Percentiles rank a stretch among this genome's conserved stretches.
Conservation (phyloP, 2,329 filamentous ascomycete species). For the Periconia sp. region DNA sequence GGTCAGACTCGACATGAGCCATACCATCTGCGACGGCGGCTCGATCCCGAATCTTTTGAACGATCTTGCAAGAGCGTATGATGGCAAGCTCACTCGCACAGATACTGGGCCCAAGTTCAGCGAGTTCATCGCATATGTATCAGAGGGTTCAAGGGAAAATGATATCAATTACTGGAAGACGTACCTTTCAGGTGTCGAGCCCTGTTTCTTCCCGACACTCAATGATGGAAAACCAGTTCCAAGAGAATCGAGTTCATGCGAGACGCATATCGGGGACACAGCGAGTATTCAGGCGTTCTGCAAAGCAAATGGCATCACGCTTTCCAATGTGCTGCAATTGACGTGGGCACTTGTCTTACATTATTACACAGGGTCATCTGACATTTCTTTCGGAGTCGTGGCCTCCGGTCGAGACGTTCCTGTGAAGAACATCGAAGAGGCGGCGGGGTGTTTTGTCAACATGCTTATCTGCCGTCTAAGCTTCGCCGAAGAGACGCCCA, state of each 20-base stretch:
- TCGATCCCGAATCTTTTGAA: conserved; percentile 53
- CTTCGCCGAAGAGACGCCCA: conserved; percentile 35
- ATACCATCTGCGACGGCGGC: conserved; percentile 54
- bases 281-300: conserved; percentile 39
- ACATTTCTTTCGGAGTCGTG: conserved; percentile 58
- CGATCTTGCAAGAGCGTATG: conserved; percentile 51
- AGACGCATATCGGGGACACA: conserved; percentile 41
- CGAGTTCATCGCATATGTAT: conserved; percentile 40
- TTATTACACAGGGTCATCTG: conserved; percentile 49
- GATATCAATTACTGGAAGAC: conserved; percentile 50
- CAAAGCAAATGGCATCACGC: conserved; percentile 46
- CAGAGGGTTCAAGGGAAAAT: conserved; percentile 27
- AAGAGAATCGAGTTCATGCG: conserved; percentile 39
- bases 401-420: conserved; percentile 57
- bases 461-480: conserved; percentile 56
- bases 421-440: conserved; percentile 51
- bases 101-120: conserved; percentile 42
- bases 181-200: conserved; percentile 48
- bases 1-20: conserved; percentile 54
- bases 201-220: conserved; percentile 50
- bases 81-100: conserved; percentile 41
- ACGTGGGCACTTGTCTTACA: conserved; percentile 56
- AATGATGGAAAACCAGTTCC: conserved; percentile 37
- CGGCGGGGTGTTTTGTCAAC: conserved; percentile 58
- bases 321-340: conserved; percentile 55